Conservation (phyloP, 2,329 filamentous ascomycete genomes). For the Teratosphaeria viscida region DNA sequence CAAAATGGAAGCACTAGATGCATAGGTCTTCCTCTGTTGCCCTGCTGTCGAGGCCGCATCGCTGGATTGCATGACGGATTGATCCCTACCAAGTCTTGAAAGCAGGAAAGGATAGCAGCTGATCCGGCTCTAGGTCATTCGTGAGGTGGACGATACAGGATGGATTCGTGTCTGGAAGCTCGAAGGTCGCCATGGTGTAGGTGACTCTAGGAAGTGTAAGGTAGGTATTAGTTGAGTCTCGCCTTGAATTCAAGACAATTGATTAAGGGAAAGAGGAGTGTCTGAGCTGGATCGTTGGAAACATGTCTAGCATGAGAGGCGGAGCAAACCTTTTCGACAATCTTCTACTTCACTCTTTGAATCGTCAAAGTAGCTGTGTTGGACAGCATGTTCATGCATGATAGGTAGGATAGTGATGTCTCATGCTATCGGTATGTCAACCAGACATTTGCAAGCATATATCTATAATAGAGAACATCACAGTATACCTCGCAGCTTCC, state of each 20-base stretch:
- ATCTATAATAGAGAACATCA: too few species aligned
- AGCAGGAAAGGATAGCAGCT: slow-evolving; percentile 41
- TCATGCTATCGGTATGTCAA: too few species aligned
- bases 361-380: too few species aligned
- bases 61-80: background rate
- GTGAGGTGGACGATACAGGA: slow-evolving; percentile 33
- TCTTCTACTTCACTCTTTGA: too few species aligned
- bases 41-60: too few species aligned
- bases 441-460: too few species aligned
- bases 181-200: slow-evolving; percentile 31
- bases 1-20: background rate
- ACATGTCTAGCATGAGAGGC: too few species aligned
- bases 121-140: slow-evolving; percentile 19
- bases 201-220: background rate
- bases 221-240: background rate
- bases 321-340: too few species aligned
- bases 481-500: slow-evolving; percentile 4
- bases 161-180: slow-evolving; percentile 24
- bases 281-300: too few species aligned
- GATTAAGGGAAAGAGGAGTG: too few species aligned
- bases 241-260: background rate
- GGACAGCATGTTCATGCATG: too few species aligned
- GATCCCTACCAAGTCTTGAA: slow-evolving; percentile 40
- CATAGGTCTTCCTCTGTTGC: background rate
- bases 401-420: too few species aligned